Conservation (phyloP, 441 rosid genomes). For the Daphne laureola region DNA sequence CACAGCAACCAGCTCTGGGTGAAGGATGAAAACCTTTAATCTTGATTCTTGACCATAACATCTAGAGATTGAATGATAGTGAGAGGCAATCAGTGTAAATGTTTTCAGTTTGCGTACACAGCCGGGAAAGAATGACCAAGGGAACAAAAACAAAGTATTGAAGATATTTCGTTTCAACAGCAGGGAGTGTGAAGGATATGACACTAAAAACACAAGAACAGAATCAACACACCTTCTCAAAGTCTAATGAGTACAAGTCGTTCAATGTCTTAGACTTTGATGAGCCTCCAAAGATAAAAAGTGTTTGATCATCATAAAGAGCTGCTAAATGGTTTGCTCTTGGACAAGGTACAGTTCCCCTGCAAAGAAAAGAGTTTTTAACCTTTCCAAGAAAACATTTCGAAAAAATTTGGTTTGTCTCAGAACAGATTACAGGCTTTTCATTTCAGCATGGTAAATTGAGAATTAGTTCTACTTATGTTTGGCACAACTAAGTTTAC, state of each 20-base stretch:
- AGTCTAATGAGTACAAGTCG: slow-evolving; percentile 91
- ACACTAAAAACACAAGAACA: slow-evolving; percentile 1
- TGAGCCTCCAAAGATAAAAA: slow-evolving; percentile 79
- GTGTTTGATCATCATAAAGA: slow-evolving; percentile 72
- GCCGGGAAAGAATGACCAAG: too few relatives aligned
- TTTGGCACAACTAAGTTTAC: neutral
- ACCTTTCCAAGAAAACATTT: too few relatives aligned
- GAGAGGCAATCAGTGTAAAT: neutral
- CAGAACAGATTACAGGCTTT: neutral
- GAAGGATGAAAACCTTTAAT: slow-evolving; percentile 88
- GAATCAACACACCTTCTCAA: slow-evolving; percentile 63
- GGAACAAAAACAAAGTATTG: neutral
- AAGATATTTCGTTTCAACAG: slow-evolving; percentile 5
- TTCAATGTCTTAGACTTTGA: slow-evolving; percentile 78
- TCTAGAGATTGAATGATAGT: slow-evolving; percentile 35
- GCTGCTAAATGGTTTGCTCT: slow-evolving; percentile 88
- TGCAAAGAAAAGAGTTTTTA: slow-evolving; percentile 15
- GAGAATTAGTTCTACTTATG: neutral
- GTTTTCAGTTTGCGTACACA: too few relatives aligned
- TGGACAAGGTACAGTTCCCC: slow-evolving; percentile 88
- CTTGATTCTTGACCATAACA: slow-evolving; percentile 97
- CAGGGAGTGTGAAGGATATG: neutral
- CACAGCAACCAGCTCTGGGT: slow-evolving; percentile 89
- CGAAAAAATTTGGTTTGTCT: too few relatives aligned
- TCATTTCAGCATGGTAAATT: neutral